Evolutionary conservation across 257 asterid species (phyloP), one percentile per base, ranked within the genome.

Genomic region (Salvia rosmarinus): DNA sequence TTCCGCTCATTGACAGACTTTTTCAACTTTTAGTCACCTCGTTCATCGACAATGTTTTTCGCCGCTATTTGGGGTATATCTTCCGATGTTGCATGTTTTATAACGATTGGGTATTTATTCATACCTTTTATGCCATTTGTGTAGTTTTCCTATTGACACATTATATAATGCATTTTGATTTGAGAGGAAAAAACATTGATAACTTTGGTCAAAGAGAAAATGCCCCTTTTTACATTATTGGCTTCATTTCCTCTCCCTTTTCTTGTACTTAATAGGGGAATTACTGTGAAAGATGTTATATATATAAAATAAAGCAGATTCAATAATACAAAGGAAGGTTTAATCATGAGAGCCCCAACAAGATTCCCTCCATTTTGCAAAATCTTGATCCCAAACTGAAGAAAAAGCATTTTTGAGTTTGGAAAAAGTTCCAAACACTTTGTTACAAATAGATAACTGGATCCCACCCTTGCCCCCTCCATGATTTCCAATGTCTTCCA

Each of bases 351-450:
- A 44, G 12, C 13, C 73, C 64, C 40, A 8, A 13, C 66, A 44
- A 19, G 62, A 67, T 84, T 79, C 86, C 84, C 70, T 68, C 81
- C 84, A 78, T 68, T 78, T 80, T 61, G 58, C 83, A 54, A 68
- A 77, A 72, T 51, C 75, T 68, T 72, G 73, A 80, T 77, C 81
- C 73, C 79, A 77, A 72, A 62, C 75, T 25, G 62, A 11, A 10
- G 6, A 1, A 23, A 56, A 58, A 37, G 43, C 23, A 57, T 72
- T 75, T 73, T 73, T 65, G 25, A 70, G 78, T 72, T 76, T 64
- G 79, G 74, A 79, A 69, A 76, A 80, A 79, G 74, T 76, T 59
- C 77, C 74, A 80, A 71, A 75, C 82, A 74, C 75, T 51, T 68
- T 6, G 73, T 63, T 70, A 69, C 78, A 72, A 23, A 72, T 8